Base-by-base conservation (phyloP, 768 basidiomycete species). In the Naganishia kalamii region DNA sequence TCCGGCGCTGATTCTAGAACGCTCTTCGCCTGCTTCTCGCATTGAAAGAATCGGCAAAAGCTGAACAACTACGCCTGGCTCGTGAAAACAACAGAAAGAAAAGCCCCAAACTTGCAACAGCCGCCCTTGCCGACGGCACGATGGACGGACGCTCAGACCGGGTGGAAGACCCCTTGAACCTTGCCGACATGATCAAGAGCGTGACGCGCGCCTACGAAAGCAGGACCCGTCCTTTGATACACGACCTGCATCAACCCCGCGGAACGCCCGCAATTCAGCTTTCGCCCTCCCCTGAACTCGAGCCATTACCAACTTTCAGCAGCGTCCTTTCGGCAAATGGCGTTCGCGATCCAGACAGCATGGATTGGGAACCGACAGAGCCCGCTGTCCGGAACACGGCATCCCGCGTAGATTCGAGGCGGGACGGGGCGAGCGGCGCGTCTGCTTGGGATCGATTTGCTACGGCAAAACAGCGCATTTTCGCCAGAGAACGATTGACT, bases 331-430 rank as follows among this genome's bases (percentile, higher is more conserved):
- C 17, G 10, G 11, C 33, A 32, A 12, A 35, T 6, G 5, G 33
- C 29, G 1, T 30, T 35, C 8, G 12, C 6, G 37, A 57, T 40
- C 37, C 54, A 25, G 54, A 57, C 54, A 37, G n/a, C 13, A 57
- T 57, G 54, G 54, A 57, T 41, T 57, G 54, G 54, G 54, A 57
- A 57, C 21, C 54, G 19, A 57, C 54, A 12, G 54, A 27, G 13
- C 35, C 54, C 35, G 7, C n/a, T 27, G 23, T 29, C 19, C 8
- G 8, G 17, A 11, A 19, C 35, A 19, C 29, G 2, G 32, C 30
- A 19, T n/a, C 15, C 2, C 7, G 7, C 33, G 1, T 32, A n/a
- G 32, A n/a, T 13, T n/a, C 19, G 11, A 35, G 32, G 33, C 52
- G 33, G 6, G 12, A 12, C 5, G 25, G 15, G 30, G 8, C 30